Base-by-base conservation (phyloP, 192 early-diverging fungal genomes). In the Phlyctochytrium bullatum region DNA sequence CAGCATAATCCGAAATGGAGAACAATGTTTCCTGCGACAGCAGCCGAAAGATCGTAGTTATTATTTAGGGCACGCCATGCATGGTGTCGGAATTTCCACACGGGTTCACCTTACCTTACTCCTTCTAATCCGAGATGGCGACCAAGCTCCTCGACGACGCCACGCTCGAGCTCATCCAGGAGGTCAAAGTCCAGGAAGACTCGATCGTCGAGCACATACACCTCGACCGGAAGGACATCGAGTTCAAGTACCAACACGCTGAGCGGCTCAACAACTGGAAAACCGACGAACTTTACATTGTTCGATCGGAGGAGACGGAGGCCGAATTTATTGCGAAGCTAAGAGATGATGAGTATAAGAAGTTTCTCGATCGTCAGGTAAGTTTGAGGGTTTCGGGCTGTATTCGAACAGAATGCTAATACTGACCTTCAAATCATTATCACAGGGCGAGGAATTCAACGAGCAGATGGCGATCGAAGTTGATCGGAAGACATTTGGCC, bases 231-330 rank as follows among this genome's bases (percentile, higher is more conserved):
- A 58, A 72, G 47, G 65, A 66, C 40, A 72, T 72, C 50, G 70
- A 66, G 63, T 72, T 72, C 59, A 66, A 65, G 40, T 57, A 25
- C 54, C 4, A 25, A 57, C 70, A 72, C 47, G 27, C 70, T 3
- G 70, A 72, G 34, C 62, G 70, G 53, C 61, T 59, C 57, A 72
- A 72, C 64, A 72, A 72, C 70, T 72, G 70, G 70, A 72, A 61
- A 34, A 72, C 70, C 10, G 70, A 72, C 52, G 70, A 72, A 50
- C 70, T 72, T 27, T 66, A 72, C 59, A 33, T 72, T 24, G 64
- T 59, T 16, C 62, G 70, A 16, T 36, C 70, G 14, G 14, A 47
- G 20, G 40, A 47, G 25, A 58, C 64, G 31, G 70, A 72, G 34
- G 70, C 70, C 2, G 24, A 54, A 3, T 72, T 72, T 50, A 27